phyloP scores from a whole-genome alignment of 176 grass and related monocot species.

The Musa itinerans region DNA sequence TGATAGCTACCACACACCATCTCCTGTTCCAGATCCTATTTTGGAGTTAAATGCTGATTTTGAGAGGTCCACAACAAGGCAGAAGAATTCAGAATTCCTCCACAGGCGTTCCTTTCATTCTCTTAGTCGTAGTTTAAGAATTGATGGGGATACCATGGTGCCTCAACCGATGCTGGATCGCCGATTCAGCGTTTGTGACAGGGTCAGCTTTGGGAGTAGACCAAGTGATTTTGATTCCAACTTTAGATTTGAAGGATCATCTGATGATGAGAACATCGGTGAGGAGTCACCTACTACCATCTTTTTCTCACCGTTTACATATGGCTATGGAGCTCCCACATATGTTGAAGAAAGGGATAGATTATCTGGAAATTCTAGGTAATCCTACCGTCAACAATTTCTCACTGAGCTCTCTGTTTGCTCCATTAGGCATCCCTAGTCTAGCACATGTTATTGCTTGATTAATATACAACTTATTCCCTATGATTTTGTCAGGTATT shows the following conservation, averaged over 20 bases:
- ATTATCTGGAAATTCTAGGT: slow-evolving; percentile 39
- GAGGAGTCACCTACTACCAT: slow-evolving; percentile 61
- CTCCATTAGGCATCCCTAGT: background rate
- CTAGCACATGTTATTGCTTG: background rate
- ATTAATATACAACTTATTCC: slow-evolving; percentile 2
- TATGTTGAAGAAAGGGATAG: slow-evolving; percentile 32
- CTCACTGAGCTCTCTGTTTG: background rate
- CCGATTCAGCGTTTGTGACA: slow-evolving; percentile 78
- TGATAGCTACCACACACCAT: slow-evolving; percentile 51
- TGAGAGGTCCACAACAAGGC: slow-evolving; percentile 48
- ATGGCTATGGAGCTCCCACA: slow-evolving; percentile 46
- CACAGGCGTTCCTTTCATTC: slow-evolving; percentile 78
- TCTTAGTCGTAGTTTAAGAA: slow-evolving; percentile 60
- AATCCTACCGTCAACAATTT: background rate
- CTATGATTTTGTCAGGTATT: slow-evolving; percentile 43
- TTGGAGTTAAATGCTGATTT: slow-evolving; percentile 86
- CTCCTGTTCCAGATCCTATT: slow-evolving; percentile 65
- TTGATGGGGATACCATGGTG: slow-evolving; percentile 55
- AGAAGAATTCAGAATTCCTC: slow-evolving; percentile 56
- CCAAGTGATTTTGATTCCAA: slow-evolving; percentile 75
- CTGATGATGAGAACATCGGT: slow-evolving; percentile 82
- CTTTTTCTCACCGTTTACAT: slow-evolving; percentile 67
- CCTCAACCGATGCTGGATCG: slow-evolving; percentile 64
- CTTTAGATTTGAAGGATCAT: slow-evolving; percentile 64
- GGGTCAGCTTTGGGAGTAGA: slow-evolving; percentile 68